A percentile compares a stretch with the other conserved stretches of the same genome.
These are phyloP conservation scores for Penicillium cataractarum DNA, from an alignment of 495 filamentous ascomycete genomes.

Conservation along the genomic window DNA sequence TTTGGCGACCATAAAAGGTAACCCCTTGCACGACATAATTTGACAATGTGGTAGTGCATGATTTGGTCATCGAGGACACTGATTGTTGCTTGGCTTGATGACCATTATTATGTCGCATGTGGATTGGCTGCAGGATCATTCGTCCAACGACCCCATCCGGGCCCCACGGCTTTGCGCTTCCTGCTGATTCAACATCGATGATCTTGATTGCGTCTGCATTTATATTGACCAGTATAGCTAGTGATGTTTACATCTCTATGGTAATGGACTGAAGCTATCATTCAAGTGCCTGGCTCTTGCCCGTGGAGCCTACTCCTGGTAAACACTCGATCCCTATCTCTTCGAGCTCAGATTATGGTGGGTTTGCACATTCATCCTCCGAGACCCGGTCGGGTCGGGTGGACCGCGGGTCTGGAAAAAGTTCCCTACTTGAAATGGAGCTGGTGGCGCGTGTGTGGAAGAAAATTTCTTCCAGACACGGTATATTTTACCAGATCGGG, in stretches of 20 bases:
- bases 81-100: neutral
- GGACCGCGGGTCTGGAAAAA: conserved; percentile 5
- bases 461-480: neutral
- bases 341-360: neutral
- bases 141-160: neutral
- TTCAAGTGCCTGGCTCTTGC: no score
- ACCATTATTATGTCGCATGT: neutral
- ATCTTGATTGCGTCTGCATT: neutral
- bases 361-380: neutral
- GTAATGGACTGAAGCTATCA: no score
- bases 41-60: neutral
- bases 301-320: no score
- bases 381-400: conserved; percentile 16
- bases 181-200: neutral
- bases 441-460: neutral
- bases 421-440: conserved; percentile 1
- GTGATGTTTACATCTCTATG: neutral
- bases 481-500: neutral
- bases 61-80: neutral
- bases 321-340: neutral
- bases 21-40: conserved; percentile 8
- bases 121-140: neutral
- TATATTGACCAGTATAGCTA: neutral
- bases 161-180: neutral
- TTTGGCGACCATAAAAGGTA: neutral